Base-by-base conservation (phyloP, 441 rosid species). In the Syzygium malaccense region DNA sequence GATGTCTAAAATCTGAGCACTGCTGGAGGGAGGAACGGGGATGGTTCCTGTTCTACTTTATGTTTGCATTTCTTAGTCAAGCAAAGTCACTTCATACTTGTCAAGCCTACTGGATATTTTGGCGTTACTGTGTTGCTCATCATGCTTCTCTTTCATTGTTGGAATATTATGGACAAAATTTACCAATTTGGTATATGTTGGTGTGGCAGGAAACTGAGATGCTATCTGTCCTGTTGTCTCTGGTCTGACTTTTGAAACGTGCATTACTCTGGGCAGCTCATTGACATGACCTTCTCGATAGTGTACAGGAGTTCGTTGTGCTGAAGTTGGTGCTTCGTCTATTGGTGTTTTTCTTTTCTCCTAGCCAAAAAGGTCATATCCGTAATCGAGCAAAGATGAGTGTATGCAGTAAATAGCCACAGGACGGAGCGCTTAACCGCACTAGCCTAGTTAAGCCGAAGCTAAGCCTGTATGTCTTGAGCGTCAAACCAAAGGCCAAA, bases 11-110 rank as follows among this genome's bases (percentile, higher is more conserved):
- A 91, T 94, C 95, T 91, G 91, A 90, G 88, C 91, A 93, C 92
- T 89, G 91, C 89, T 94, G 94, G 93, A 91, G 91, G 88, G 96
- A 95, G 91, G 97, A 95, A 58, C 62, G 91, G 90, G 95, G 90
- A 79, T 66, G 60, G 53, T 64, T 87, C 83, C 33, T 55, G 49
- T 45, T 87, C 71, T 49, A 88, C n/a, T 64, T 54, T 54, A 55
- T 66, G 53, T 48, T 49, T 49, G 58, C 19, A 14, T 41, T 66
- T 84, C 26, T 56, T 28, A 28, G 53, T 86, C 37, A 6, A 90
- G 87, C 91, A 89, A 91, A 89, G 48, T 49, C 41, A 49, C 49
- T 89, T 89, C 86, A 88, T 30, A 45, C 55, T 41, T 86, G 53
- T 64, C 54, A 23, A 66, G 19, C 30, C 20, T 17, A 30, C 41